A percentile compares a stretch with the other conserved stretches of the same genome.
These are phyloP conservation scores for Phialemonium atrogriseum DNA, from an alignment of 2,329 filamentous ascomycete species.

Conservation along the genomic window DNA sequence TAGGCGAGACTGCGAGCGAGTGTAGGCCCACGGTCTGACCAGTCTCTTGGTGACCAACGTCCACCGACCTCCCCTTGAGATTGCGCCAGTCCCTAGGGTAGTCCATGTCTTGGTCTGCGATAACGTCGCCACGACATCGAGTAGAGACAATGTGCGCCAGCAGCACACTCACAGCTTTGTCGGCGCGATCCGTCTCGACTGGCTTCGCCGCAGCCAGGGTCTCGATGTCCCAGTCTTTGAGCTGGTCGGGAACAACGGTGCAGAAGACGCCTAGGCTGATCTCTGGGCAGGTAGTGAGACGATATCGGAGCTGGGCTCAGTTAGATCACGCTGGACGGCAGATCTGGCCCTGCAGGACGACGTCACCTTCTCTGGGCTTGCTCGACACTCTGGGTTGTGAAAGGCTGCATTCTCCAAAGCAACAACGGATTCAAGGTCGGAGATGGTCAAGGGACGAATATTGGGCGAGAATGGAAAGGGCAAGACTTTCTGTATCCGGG, in stretches of 20 bases:
- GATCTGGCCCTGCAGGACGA: background rate
- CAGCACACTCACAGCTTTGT: slow-evolving; percentile 51
- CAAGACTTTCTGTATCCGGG: slow-evolving; percentile 32
- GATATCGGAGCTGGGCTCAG: slow-evolving; percentile 58
- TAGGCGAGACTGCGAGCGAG: slow-evolving; percentile 70
- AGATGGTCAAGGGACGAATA: slow-evolving; percentile 61
- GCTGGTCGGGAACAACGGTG: slow-evolving; percentile 41
- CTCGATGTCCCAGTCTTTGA: slow-evolving; percentile 38
- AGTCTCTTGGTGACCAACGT: slow-evolving; percentile 60
- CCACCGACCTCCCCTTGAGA: slow-evolving; percentile 29
- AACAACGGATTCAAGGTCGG: slow-evolving; percentile 53
- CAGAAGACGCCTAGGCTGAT: slow-evolving; percentile 76
- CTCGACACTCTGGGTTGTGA: slow-evolving; percentile 37
- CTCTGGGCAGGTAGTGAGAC: slow-evolving; percentile 65
- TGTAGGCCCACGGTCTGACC: slow-evolving; percentile 75
- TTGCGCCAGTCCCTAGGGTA: slow-evolving; percentile 58
- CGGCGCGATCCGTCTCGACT: slow-evolving; percentile 50
- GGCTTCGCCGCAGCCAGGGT: slow-evolving; percentile 46
- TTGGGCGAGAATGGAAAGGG: slow-evolving; percentile 62
- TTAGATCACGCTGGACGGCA: background rate
- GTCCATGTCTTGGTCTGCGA: slow-evolving; percentile 72
- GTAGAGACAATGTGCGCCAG: slow-evolving; percentile 74
- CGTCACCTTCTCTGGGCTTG: slow-evolving; percentile 43
- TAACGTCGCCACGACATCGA: slow-evolving; percentile 50
- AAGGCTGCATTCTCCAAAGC: slow-evolving; percentile 49